These are phyloP conservation scores for Pichia kudriavzevii DNA, from an alignment of 1,139 yeast genomes.

Conservation along the genomic window DNA sequence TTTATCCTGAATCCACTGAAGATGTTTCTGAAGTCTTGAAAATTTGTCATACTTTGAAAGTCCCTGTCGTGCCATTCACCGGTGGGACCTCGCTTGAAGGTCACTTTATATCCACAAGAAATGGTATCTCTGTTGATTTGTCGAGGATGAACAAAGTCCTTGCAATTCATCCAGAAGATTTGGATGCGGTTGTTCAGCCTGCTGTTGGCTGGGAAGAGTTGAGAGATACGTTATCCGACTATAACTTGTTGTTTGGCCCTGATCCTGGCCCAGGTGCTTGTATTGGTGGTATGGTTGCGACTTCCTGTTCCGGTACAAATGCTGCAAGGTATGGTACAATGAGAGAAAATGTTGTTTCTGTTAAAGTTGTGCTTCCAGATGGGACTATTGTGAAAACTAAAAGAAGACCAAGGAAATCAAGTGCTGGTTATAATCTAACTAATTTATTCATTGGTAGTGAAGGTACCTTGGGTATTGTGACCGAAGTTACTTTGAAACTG, in stretches of 20 bases:
- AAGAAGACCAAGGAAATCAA: constrained; percentile 63
- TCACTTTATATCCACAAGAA: constrained; percentile 73
- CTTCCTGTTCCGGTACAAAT: constrained; percentile 77
- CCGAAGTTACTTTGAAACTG: constrained; percentile 64
- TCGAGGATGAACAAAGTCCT: constrained; percentile 52
- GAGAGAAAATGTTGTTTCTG: constrained; percentile 62
- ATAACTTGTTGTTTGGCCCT: constrained; percentile 56
- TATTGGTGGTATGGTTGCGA: constrained; percentile 70
- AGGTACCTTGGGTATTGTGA: constrained; percentile 70
- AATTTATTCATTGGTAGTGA: constrained; percentile 66
- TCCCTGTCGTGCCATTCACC: constrained; percentile 75
- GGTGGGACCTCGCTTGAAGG: constrained; percentile 92
- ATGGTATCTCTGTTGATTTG: constrained; percentile 51
- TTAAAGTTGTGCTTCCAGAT: constrained; percentile 74
- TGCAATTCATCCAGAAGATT: constrained; percentile 50
- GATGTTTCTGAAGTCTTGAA: constrained; percentile 60
- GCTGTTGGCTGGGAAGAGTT: constrained; percentile 74
- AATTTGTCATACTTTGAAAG: constrained; percentile 53
- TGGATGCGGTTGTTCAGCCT: constrained; percentile 69
- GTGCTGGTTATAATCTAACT: constrained; percentile 72
- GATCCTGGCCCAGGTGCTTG: constrained; percentile 83
- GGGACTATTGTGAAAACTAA: constrained; percentile 71
- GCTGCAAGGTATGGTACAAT: constrained; percentile 73
- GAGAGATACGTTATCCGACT: constrained; percentile 44
- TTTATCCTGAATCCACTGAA: constrained; percentile 60